Percentiles rank a stretch among this genome's conserved stretches.
phyloP scores from a whole-genome alignment of 2,329 filamentous ascomycete species.

The Aspergillus fumigatiaffinis region DNA sequence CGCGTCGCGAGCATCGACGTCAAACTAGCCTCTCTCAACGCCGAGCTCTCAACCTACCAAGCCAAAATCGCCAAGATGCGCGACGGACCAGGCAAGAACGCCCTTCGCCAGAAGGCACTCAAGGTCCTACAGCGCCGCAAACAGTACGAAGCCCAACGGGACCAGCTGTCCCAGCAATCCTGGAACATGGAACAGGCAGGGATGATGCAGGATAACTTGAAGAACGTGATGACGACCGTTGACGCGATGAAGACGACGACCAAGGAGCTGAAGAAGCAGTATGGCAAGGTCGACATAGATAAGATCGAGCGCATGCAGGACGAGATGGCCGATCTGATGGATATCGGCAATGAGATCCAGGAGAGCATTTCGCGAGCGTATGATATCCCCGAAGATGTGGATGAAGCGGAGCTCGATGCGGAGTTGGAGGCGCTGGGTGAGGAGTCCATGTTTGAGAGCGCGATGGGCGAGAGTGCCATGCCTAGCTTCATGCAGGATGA shows the following conservation, averaged over 20 bases:
- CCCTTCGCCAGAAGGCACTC: constrained; percentile 89
- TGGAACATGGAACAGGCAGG: constrained; percentile 99
- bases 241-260: constrained; percentile 97
- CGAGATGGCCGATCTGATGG: constrained; percentile 97
- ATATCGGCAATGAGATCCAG: constrained; percentile 97
- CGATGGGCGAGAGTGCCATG: constrained; percentile 58
- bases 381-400: constrained; percentile 93
- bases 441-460: constrained; percentile 82
- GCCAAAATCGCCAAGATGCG: constrained; percentile 86
- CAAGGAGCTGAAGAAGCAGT: constrained; percentile 87
- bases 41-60: constrained; percentile 85
- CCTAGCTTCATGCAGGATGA: constrained; percentile 90
- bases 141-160: constrained; percentile 88
- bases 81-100: constrained; percentile 88
- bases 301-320: constrained; percentile 98
- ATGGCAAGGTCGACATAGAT: constrained; percentile 95
- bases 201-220: constrained; percentile 98
- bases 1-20: constrained; percentile 86
- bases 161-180: constrained; percentile 87
- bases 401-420: constrained; percentile 92
- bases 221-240: constrained; percentile 97
- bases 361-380: constrained; percentile 88
- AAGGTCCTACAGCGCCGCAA: constrained; percentile 92
- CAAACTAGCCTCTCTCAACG: constrained; percentile 87
- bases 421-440: constrained; percentile 92